Base-by-base conservation (phyloP, 164 flowering plant genomes). In the Kalanchoe fedtschenkoi region DNA sequence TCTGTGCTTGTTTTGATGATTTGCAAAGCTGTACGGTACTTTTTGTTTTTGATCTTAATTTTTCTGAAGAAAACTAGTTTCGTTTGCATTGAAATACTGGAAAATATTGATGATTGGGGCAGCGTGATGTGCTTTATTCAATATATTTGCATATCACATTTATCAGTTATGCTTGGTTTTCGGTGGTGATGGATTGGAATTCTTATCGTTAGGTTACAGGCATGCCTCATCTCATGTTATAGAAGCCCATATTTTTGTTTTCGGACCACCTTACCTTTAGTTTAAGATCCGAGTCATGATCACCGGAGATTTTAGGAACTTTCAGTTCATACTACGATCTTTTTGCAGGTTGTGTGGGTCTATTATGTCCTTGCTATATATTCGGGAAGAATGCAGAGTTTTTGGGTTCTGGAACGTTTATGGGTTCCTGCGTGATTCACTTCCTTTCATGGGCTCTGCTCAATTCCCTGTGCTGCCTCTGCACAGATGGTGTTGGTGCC, bases 1-100 rank as follows among this genome's bases (percentile, higher is more conserved):
- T 91, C 64, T 91, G 96, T 77, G 97, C 97, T 63, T 91, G 97
- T 62, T 91, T 74, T 61, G 97, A 91, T 77, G 97, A 91, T 74
- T 78, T 83, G 77, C 96, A 75, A 77, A 91, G 96, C 82, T 91
- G 96, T 91, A 88, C 58, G 97, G 77, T 83, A 75, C 84, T 80
- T 72, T 77, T 71, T 84, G 69, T 75, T 80, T 65, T 81, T 78
- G 69, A 73, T 68, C 81, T 82, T 80, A 71, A 74, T 81, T 82
- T 80, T 62, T 78, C 72, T 70, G 76, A 70, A 71, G 71, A 68
- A 66, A 76, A 53, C 32, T 61, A 28, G 38, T 67, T 38, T 60
- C 75, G 83, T 80, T 83, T 81, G 84, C 85, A 70, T 66, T 62
- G 70, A 38, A 61, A 22, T 38, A 22, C 5, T 11, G 21, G 56